A percentile compares a stretch with the other conserved stretches of the same genome.
Evolutionary conservation across 345 rosid species (phyloP).

Genomic region (Cardamine resedifolia): DNA sequence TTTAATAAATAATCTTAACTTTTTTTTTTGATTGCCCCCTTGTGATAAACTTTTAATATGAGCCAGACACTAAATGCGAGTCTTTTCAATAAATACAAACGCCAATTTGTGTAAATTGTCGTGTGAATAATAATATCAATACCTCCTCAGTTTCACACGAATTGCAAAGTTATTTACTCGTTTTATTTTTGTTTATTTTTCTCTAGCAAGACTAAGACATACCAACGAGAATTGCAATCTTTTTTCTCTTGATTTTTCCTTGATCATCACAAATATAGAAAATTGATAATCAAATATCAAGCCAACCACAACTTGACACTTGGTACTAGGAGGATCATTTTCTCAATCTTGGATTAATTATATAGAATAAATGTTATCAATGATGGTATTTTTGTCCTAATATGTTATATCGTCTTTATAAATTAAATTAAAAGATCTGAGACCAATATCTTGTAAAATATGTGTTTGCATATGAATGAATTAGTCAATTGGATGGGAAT

Average conservation of each 20-base stretch:
- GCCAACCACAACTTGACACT: not conserved
- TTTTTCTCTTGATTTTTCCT: not conserved
- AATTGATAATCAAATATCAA: slow-evolving; percentile 6
- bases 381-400: no score
- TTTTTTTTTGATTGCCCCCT: slow-evolving; percentile 16
- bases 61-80: slow-evolving; percentile 17
- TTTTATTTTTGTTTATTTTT: not conserved
- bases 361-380: slow-evolving; percentile 3
- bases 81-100: slow-evolving; percentile 35
- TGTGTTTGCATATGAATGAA: not conserved
- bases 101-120: slow-evolving; percentile 22
- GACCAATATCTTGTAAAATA: not conserved
- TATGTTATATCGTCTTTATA: no score
- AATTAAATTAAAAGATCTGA: not conserved
- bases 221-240: not conserved
- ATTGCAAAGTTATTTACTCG: not conserved
- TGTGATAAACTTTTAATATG: slow-evolving; percentile 5
- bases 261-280: not conserved
- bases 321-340: not conserved
- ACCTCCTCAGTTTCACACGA: not conserved
- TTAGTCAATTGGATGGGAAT: not conserved
- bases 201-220: not conserved
- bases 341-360: not conserved
- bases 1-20: not conserved
- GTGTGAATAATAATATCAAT: not conserved